Evolutionary conservation across 2,329 filamentous ascomycete genomes (phyloP), one percentile per base, ranked within the genome.

Genomic region (Cladobotryum mycophilum): DNA sequence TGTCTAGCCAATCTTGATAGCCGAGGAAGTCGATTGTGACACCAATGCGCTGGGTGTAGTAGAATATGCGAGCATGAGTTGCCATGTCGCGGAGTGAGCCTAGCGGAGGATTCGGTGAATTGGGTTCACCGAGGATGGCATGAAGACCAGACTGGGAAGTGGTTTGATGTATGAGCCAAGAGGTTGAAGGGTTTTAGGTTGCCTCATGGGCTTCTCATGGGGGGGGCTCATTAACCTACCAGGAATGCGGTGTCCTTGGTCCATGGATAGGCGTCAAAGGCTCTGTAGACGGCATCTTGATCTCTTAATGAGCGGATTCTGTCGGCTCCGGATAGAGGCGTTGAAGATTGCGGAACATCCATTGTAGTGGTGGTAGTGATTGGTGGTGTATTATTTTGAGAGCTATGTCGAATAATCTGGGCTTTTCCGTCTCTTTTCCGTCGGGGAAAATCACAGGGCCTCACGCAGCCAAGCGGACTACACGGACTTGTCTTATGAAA

Each of bases 251-350:
- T 72, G 66, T 89, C 86, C 54, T 77, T 76, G 53, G 75, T 75
- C 85, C 85, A 89, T 15, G 79, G 75, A 61, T 88, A 88, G 20
- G 69, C 68, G 59, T 86, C 82, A 46, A 89, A 78, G 54, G 82
- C 78, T 51, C 72, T 68, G 64, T 81, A 87, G 52, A 82, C 65
- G 46, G 70, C 63, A 54, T 67, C 65, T 48, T 74, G 59, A 51
- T 67, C 63, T 36, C 60, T 64, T 46, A 72, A 65, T 18, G 67
- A 67, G 53, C 69, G 70, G 55, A 73, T 72, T 55, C 64, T 57
- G 42, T 69, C 64, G 18, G 67, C 60, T 52, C 67, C 68, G 11
- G 48, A 45, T 15, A 37, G n/a, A 36, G 48, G 5, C 41, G 47
- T 20, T 38, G 40, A 38, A 17, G 36, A 17, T 6, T 38, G 14